phyloP scores from a whole-genome alignment of 2,329 filamentous ascomycete species.

The Calonectria pauciramosa region DNA sequence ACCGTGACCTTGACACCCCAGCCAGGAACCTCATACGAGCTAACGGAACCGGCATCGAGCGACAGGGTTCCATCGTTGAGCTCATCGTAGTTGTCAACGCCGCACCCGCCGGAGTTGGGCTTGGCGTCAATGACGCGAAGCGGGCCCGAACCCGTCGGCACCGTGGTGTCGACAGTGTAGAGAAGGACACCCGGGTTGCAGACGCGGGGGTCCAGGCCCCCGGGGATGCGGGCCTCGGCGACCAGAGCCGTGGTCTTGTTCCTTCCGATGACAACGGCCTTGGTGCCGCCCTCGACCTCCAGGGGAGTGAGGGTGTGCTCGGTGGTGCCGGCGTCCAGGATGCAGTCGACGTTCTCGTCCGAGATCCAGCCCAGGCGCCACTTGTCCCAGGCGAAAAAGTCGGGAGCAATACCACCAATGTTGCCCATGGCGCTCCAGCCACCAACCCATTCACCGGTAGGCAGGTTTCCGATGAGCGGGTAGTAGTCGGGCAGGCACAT shows the following conservation, averaged over 20 bases:
- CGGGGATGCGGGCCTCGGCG: slow-evolving; percentile 47
- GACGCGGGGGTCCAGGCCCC: slow-evolving; percentile 41
- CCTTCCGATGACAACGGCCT: slow-evolving; percentile 31
- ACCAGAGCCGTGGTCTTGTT: slow-evolving; percentile 44
- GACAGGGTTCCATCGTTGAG: slow-evolving; percentile 51
- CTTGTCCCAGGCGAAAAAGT: slow-evolving; percentile 57
- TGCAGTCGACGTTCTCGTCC: slow-evolving; percentile 50
- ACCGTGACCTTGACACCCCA: slow-evolving; percentile 36
- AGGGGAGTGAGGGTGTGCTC: slow-evolving; percentile 41
- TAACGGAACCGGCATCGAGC: not conserved
- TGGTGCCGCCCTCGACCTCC: slow-evolving; percentile 29
- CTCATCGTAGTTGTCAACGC: slow-evolving; percentile 34
- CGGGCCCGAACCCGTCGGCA: slow-evolving; percentile 47
- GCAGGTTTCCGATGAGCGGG: slow-evolving; percentile 43
- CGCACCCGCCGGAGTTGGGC: slow-evolving; percentile 47
- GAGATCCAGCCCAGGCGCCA: slow-evolving; percentile 55
- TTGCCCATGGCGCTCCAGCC: slow-evolving; percentile 55
- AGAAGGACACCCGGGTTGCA: slow-evolving; percentile 53
- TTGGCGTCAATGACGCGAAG: slow-evolving; percentile 51
- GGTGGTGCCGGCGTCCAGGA: slow-evolving; percentile 41
- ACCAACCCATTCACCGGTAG: slow-evolving; percentile 49
- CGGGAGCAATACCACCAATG: slow-evolving; percentile 51
- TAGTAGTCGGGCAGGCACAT: slow-evolving; percentile 56
- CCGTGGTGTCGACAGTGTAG: slow-evolving; percentile 50
- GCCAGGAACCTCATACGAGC: slow-evolving; percentile 21